A percentile compares a stretch with the other conserved stretches of the same genome.
Conservation (phyloP, 805 yeast species). For the Starmerella potacharoeniae region DNA sequence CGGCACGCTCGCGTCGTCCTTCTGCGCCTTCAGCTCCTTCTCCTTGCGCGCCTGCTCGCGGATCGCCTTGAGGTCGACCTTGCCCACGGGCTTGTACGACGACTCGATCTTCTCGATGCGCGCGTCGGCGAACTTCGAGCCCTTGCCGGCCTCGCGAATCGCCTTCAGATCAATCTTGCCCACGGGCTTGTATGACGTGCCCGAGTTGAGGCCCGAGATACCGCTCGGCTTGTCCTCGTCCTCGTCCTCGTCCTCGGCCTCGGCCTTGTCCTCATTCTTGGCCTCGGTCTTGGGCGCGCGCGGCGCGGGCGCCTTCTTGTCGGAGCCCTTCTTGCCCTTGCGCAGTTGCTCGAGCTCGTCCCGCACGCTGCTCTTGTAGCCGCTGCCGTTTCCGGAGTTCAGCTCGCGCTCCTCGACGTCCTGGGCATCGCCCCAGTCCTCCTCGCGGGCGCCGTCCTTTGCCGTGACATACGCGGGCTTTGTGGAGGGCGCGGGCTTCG, state of each 20-base stretch:
- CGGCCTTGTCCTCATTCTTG: neutral
- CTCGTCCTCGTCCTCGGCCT: neutral
- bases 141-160: slow-evolving; percentile 25
- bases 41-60: slow-evolving; percentile 30
- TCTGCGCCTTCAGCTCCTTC: slow-evolving; percentile 18
- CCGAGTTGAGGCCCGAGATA: slow-evolving; percentile 20
- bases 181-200: slow-evolving; percentile 28
- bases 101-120: slow-evolving; percentile 32
- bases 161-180: slow-evolving; percentile 29
- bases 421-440: slow-evolving; percentile 57
- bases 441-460: slow-evolving; percentile 34
- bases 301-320: slow-evolving; percentile 47
- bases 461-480: slow-evolving; percentile 30
- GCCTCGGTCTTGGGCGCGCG: slow-evolving; percentile 31
- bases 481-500: slow-evolving; percentile 24
- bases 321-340: slow-evolving; percentile 6
- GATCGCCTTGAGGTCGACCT: slow-evolving; percentile 40
- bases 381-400: neutral
- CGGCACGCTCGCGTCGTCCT: neutral
- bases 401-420: slow-evolving; percentile 25
- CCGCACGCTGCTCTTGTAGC: slow-evolving; percentile 16
- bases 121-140: slow-evolving; percentile 26
- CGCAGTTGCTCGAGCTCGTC: slow-evolving; percentile 16
- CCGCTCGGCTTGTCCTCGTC: neutral
- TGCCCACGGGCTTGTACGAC: slow-evolving; percentile 52